phyloP scores from a whole-genome alignment of 2,329 filamentous ascomycete species.

The Sporothrix euskadiensis region DNA sequence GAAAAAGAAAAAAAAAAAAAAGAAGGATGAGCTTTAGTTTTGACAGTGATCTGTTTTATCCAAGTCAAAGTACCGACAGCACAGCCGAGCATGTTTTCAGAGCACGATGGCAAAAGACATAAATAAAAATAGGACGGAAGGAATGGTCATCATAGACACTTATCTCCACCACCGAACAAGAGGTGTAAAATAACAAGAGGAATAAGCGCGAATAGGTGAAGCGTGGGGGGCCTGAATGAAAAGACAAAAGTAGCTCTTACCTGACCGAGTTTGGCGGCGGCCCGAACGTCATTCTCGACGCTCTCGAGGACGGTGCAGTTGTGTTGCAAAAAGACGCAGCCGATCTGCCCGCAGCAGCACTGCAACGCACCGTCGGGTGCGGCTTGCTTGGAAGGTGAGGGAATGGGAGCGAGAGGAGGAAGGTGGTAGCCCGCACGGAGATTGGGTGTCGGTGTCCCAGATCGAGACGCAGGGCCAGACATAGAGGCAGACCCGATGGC shows the following conservation, averaged over 20 bases:
- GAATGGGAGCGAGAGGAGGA: background rate
- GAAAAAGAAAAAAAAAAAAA: background rate
- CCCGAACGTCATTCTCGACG: constrained; percentile 84
- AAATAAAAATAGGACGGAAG: constrained; percentile 9
- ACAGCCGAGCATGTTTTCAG: background rate
- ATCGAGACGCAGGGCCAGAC: constrained; percentile 3
- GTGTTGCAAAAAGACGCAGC: constrained; percentile 78
- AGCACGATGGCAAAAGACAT: background rate
- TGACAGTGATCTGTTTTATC: constrained; percentile 8
- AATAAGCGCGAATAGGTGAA: background rate
- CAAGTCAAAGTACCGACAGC: background rate
- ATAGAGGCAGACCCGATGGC: background rate
- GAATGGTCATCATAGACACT: constrained; percentile 1
- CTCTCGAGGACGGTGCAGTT: constrained; percentile 76
- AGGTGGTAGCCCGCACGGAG: no score
- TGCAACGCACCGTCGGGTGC: constrained; percentile 43
- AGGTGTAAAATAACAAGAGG: constrained; percentile 32
- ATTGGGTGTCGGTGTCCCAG: background rate
- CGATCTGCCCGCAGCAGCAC: constrained; percentile 83
- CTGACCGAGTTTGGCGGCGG: constrained; percentile 86
- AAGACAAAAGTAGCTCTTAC: constrained; percentile 55
- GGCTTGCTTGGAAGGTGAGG: constrained; percentile 32
- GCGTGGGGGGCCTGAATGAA: background rate
- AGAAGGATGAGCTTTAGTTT: background rate
- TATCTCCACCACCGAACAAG: background rate